Evolutionary conservation across 2,329 filamentous ascomycete genomes (phyloP).

Genomic region (Teratosphaeria gauchensis): DNA sequence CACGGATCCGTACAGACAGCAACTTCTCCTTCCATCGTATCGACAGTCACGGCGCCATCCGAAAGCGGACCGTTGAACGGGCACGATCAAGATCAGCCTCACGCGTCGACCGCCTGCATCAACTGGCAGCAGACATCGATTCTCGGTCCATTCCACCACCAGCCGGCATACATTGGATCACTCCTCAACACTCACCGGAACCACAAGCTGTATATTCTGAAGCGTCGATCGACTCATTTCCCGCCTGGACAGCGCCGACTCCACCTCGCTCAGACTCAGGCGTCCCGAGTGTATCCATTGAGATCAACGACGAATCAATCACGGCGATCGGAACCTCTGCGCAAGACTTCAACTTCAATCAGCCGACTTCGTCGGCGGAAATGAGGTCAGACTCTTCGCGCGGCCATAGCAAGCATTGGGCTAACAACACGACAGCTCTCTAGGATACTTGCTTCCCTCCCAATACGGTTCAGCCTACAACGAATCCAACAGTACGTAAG

Average conservation of each 20-base stretch:
- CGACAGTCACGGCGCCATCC: slow-evolving; percentile 20
- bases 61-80: slow-evolving; percentile 18
- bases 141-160: slow-evolving; percentile 3
- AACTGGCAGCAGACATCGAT: slow-evolving; percentile 10
- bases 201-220: slow-evolving; percentile 17
- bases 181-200: slow-evolving; percentile 24
- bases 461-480: slow-evolving; percentile 23
- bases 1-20: slow-evolving; percentile 17
- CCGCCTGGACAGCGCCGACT: slow-evolving; percentile 24
- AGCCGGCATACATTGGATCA: slow-evolving; percentile 19
- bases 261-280: slow-evolving; percentile 26
- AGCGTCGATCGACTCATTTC: slow-evolving; percentile 18
- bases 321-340: slow-evolving; percentile 13
- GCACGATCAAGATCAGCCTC: slow-evolving; percentile 21
- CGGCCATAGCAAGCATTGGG: slow-evolving; percentile 1
- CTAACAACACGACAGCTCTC: slow-evolving; percentile 19
- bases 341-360: slow-evolving; percentile 18
- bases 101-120: slow-evolving; percentile 21
- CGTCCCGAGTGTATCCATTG: slow-evolving; percentile 21
- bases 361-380: slow-evolving; percentile 19
- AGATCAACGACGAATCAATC: slow-evolving; percentile 18
- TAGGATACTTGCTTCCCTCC: slow-evolving; percentile 27
- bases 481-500: slow-evolving; percentile 23
- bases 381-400: slow-evolving; percentile 23
- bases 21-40: slow-evolving; percentile 14